A percentile compares a stretch with the other conserved stretches of the same genome.
These are phyloP conservation scores for Alternaria burnsii DNA, from an alignment of 2,329 filamentous ascomycete species.

Conservation along the genomic window DNA sequence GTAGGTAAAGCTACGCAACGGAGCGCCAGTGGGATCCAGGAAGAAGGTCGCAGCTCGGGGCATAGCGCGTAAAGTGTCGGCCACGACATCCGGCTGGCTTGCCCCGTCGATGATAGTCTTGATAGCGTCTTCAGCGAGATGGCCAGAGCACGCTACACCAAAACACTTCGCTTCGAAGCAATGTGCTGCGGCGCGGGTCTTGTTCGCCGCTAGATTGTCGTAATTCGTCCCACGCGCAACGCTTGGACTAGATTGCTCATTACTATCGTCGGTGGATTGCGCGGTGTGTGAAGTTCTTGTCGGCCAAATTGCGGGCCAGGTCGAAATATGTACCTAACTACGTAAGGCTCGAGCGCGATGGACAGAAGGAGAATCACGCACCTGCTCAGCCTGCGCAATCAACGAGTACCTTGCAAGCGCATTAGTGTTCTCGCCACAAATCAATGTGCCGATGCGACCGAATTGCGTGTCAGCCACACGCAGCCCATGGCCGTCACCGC, in stretches of 20 bases:
- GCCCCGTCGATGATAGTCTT: constrained; percentile 45
- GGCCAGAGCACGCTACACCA: constrained; percentile 59
- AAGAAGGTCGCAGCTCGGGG: constrained; percentile 60
- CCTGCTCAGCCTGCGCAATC: constrained; percentile 64
- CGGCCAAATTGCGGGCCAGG: constrained; percentile 66
- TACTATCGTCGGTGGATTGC: neutral
- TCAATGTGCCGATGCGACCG: constrained; percentile 60
- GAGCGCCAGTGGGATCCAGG: constrained; percentile 60
- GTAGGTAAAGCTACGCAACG: constrained; percentile 51
- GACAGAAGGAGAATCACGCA: constrained; percentile 54
- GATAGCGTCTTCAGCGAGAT: constrained; percentile 54
- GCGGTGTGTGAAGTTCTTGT: constrained; percentile 45
- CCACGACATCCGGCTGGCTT: constrained; percentile 37
- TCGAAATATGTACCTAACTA: constrained; percentile 61
- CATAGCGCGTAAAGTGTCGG: constrained; percentile 48
- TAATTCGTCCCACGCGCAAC: constrained; percentile 51
- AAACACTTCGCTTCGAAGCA: constrained; percentile 68
- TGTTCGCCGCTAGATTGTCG: constrained; percentile 64
- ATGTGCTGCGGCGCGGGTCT: constrained; percentile 62
- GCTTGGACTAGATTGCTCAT: neutral
- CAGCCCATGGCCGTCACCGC: constrained; percentile 62
- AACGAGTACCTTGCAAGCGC: constrained; percentile 62
- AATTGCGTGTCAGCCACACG: constrained; percentile 56
- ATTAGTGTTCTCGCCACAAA: constrained; percentile 68
- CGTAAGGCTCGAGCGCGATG: neutral